Base-by-base conservation (phyloP, 2,329 filamentous ascomycete species). In the Leptosphaerulina australis region DNA sequence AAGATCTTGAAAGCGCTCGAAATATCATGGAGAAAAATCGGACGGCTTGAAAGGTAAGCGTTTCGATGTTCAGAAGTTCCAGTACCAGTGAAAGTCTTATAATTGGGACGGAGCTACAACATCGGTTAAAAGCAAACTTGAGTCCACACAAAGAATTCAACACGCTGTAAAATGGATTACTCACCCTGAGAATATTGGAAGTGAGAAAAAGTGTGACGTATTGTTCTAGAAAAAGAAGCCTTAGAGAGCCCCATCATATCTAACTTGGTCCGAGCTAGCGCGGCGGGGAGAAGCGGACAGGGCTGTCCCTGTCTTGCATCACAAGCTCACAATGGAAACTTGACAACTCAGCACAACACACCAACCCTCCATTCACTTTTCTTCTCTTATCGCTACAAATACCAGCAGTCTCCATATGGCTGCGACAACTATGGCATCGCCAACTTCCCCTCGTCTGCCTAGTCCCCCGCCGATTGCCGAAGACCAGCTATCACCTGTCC, bases 381-480 rank as follows among this genome's bases (percentile, higher is more conserved):
- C 43, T 12, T 30, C 40, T n/a, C n/a, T 17, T 20, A 15, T 33
- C 28, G 26, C 38, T 15, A 25, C 30, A 10, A 29, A 17, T 17
- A 21, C 25, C 15, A 4, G 15, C 48, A 36, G 24, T 10, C 6
- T 18, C 22, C 37, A 17, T 31, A 45, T 22, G 44, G 49, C 18
- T 28, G 44, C 43, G 33, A 44, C 43, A 31, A 34, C 40, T 41
- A 70, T 70, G 67, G 54, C 64, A 22, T 63, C 65, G 33, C 63
- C 67, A 56, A 76, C 79, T 24, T 97, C 92, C 37, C 93, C 94
- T 58, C 88, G 94, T 70, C 85, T 99, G 41, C 94, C 94, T 52
- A 97, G 91, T 74, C 94, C 94, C 53, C 94, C 94, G 50, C 94
- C 94, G 25, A 87, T 95, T 50, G 91, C 93, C 55, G 94, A 99